A percentile compares a stretch with the other conserved stretches of the same genome.
Evolutionary conservation across 257 asterid species (phyloP).

Genomic region (Solanum lycopersicoides): DNA sequence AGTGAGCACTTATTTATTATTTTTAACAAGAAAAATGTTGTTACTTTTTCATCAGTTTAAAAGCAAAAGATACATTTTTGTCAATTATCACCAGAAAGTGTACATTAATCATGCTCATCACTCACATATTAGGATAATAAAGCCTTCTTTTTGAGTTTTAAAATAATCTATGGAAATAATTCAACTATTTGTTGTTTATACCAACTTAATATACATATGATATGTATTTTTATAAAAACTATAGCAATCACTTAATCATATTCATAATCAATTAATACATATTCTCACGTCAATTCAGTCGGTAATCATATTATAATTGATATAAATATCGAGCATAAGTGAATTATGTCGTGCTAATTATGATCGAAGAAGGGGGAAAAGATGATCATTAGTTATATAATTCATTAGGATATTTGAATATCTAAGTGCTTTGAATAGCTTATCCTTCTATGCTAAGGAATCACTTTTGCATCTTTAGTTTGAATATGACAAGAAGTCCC

Average conservation of each 20-base stretch:
- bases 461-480: neutral
- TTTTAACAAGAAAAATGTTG: neutral
- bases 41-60: neutral
- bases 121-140: neutral
- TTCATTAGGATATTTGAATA: neutral
- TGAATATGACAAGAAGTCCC: neutral
- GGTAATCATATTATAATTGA: accelerated
- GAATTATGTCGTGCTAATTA: neutral
- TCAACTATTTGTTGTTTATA: neutral
- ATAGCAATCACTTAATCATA: accelerated
- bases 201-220: accelerated
- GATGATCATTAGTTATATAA: neutral
- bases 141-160: neutral
- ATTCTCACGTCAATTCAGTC: neutral
- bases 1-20: neutral
- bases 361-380: neutral
- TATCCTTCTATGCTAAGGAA: constrained; percentile 1
- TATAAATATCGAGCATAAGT: neutral
- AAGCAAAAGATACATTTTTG: neutral
- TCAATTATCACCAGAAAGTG: neutral
- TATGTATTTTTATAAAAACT: neutral
- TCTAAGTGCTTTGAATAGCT: neutral
- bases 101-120: neutral
- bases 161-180: neutral
- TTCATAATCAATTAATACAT: neutral